phyloP scores from a whole-genome alignment of 805 yeast species.

The Schizosaccharomyces lindneri region DNA sequence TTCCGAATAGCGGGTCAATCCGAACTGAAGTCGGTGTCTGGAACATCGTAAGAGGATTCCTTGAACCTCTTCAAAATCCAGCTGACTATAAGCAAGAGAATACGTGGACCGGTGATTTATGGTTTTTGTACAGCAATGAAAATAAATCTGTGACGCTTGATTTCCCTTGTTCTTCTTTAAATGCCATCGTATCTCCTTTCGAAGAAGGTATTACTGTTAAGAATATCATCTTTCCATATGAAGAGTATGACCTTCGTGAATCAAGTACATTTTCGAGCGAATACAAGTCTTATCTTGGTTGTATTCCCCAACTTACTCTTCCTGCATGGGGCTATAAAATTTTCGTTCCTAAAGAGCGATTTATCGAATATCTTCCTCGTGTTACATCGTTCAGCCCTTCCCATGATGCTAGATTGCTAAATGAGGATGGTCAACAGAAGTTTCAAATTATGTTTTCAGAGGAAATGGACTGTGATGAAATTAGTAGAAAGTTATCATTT shows the following conservation, averaged over 20 bases:
- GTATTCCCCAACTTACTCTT: background rate
- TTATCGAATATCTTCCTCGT: background rate
- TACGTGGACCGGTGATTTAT: background rate
- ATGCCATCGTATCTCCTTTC: background rate
- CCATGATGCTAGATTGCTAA: background rate
- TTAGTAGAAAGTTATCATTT: background rate
- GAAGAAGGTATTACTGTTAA: background rate
- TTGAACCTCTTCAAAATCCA: background rate
- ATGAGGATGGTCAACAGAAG: background rate
- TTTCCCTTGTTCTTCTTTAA: background rate
- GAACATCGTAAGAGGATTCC: background rate
- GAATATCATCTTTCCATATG: background rate
- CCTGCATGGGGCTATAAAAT: background rate
- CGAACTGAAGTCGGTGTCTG: background rate
- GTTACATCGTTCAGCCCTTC: background rate
- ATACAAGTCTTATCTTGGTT: background rate
- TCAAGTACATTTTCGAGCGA: background rate
- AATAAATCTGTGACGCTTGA: background rate
- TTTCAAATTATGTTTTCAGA: background rate
- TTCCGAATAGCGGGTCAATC: background rate
- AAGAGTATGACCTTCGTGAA: background rate
- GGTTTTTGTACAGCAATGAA: conserved; percentile 1
- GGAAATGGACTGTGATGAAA: background rate
- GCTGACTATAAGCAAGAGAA: background rate
- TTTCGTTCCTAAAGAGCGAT: background rate